Conservation (phyloP, 1,139 yeast species). For the Blastobotrys malaysiensis region DNA sequence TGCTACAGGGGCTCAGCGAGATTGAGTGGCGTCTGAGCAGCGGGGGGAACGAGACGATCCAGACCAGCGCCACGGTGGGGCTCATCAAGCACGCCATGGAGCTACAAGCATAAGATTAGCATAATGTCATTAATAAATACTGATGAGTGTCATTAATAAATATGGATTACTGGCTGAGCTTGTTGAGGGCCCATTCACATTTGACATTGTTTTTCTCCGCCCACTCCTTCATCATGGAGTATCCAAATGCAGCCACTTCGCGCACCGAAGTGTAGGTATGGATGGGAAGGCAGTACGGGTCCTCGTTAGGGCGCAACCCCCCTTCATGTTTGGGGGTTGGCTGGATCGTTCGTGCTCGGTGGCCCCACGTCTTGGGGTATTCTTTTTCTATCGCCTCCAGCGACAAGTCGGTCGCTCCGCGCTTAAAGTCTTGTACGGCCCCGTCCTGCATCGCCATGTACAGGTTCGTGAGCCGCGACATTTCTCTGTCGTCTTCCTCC, state of each 20-base stretch:
- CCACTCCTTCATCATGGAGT: conserved; percentile 34
- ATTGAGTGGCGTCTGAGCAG: conserved; percentile 84
- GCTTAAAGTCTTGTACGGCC: conserved; percentile 30
- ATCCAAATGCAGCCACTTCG: conserved; percentile 40
- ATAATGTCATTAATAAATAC: conserved; percentile 2
- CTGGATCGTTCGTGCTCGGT: conserved; percentile 16
- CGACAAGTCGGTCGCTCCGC: conserved; percentile 29
- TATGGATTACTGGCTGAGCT: conserved; percentile 4
- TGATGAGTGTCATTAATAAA: conserved; percentile 13
- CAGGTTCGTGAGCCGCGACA: conserved; percentile 10
- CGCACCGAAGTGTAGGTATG: conserved; percentile 36
- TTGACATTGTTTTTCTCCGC: conserved; percentile 27
- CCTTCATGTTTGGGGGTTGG: conserved; percentile 24
- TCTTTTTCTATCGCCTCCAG: conserved; percentile 22
- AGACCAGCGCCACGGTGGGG: conserved; percentile 86
- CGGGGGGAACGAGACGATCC: conserved; percentile 91
- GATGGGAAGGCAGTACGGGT: conserved; percentile 35
- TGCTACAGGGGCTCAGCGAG: conserved; percentile 70
- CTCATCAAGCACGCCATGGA: conserved; percentile 61
- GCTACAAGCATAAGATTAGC: conserved; percentile 20
- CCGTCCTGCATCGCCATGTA: conserved; percentile 22
- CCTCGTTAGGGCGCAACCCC: conserved; percentile 33
- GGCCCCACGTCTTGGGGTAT: conserved; percentile 32
- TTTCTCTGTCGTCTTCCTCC: background rate
- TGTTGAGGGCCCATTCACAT: conserved; percentile 24